Evolutionary conservation across 441 rosid species (phyloP).

Genomic region (Jatropha multifida): DNA sequence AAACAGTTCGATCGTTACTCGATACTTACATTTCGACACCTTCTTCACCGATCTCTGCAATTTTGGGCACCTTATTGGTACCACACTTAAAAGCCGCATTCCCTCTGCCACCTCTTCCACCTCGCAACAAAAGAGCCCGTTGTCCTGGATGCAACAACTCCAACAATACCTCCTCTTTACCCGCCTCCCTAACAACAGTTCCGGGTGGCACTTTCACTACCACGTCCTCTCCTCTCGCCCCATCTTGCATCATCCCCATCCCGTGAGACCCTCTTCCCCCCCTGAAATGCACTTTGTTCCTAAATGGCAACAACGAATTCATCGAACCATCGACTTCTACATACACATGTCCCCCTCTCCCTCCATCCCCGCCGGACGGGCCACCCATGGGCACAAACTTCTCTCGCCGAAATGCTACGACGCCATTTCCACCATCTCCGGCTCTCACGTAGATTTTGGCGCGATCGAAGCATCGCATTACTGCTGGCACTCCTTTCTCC

Average conservation of each 20-base stretch:
- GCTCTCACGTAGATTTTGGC: constrained; percentile 79
- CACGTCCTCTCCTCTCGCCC: constrained; percentile 77
- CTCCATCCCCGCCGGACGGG: constrained; percentile 95
- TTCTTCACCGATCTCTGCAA: constrained; percentile 94
- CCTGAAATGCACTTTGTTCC: constrained; percentile 81
- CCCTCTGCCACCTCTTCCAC: constrained; percentile 95
- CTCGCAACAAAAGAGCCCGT: constrained; percentile 78
- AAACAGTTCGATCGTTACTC: background rate
- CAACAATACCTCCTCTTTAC: constrained; percentile 67
- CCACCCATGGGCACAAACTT: constrained; percentile 87
- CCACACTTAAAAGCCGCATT: constrained; percentile 87
- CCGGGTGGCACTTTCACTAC: constrained; percentile 91
- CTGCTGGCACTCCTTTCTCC: constrained; percentile 90
- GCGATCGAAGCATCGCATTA: constrained; percentile 87
- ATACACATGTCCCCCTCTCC: constrained; percentile 87
- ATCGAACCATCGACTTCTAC: constrained; percentile 75
- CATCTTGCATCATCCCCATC: constrained; percentile 64
- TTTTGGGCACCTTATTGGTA: constrained; percentile 76
- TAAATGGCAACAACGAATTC: constrained; percentile 79
- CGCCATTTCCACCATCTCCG: constrained; percentile 90
- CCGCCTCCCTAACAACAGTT: constrained; percentile 70
- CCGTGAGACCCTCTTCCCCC: constrained; percentile 83
- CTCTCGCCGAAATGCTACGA: constrained; percentile 83
- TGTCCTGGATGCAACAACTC: constrained; percentile 80
- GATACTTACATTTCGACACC: constrained; percentile 88